Evolutionary conservation across 768 basidiomycete genomes (phyloP).

Genomic region (Hirschioporus abietinus): DNA sequence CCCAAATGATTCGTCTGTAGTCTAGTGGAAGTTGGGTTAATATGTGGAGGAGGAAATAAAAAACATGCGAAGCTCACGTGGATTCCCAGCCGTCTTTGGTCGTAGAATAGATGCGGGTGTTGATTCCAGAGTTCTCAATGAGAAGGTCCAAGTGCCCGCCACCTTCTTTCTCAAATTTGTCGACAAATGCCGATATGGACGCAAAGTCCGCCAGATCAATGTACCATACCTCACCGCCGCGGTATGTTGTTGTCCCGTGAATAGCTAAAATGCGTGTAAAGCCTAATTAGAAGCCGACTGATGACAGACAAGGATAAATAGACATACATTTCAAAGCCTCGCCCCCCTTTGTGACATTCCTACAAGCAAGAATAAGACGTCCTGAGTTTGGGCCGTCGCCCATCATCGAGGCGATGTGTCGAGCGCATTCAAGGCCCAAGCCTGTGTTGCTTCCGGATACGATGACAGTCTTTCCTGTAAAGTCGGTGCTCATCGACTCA

Average conservation of each 20-base stretch:
- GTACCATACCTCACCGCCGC: slow-evolving; percentile 31
- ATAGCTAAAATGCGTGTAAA: not conserved
- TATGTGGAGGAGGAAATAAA: not conserved
- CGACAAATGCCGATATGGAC: slow-evolving; percentile 35
- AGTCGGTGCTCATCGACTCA: slow-evolving; percentile 23
- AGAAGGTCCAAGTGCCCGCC: slow-evolving; percentile 34
- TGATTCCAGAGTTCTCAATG: slow-evolving; percentile 37
- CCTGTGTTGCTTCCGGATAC: slow-evolving; percentile 50
- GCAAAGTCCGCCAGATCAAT: slow-evolving; percentile 37
- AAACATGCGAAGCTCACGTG: slow-evolving; percentile 24
- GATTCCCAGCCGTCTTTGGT: slow-evolving; percentile 44
- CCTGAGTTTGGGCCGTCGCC: slow-evolving; percentile 22
- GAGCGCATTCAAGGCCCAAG: slow-evolving; percentile 41
- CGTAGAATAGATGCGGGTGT: slow-evolving; percentile 10
- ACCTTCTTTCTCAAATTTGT: slow-evolving; percentile 23
- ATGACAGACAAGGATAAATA: not conserved
- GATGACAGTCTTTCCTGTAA: slow-evolving; percentile 43
- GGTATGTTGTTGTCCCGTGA: slow-evolving; percentile 25
- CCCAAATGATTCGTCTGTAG: slow-evolving; percentile 32
- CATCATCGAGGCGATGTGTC: slow-evolving; percentile 39
- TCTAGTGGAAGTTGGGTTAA: slow-evolving; percentile 12
- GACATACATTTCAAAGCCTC: slow-evolving; percentile 1
- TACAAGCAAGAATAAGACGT: slow-evolving; percentile 30
- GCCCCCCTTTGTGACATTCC: slow-evolving; percentile 24
- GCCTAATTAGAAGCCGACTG: not conserved